A percentile compares a stretch with the other conserved stretches of the same genome.
Conservation (phyloP, 1,284 basidiomycete genomes). For the Cerioporus squamosus region DNA sequence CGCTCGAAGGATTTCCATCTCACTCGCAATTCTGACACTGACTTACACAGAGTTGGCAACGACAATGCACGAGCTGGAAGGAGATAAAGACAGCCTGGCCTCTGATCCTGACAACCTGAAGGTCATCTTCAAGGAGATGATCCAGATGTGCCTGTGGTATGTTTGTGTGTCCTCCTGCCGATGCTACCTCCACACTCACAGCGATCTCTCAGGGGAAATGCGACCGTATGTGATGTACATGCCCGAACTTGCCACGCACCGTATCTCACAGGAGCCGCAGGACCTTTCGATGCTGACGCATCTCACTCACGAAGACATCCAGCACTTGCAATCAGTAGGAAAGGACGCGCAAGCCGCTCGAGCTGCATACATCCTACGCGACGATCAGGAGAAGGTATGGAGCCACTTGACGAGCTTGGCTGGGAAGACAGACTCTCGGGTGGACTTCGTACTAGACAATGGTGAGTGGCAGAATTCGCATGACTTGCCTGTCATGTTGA, state of each 20-base stretch:
- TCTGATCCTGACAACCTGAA: constrained; percentile 57
- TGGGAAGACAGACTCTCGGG: constrained; percentile 50
- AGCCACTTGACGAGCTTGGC: constrained; percentile 60
- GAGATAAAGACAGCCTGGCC: constrained; percentile 48
- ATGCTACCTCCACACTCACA: neutral
- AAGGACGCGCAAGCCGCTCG: constrained; percentile 77
- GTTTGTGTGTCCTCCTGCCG: constrained; percentile 13
- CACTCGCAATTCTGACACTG: too few species aligned
- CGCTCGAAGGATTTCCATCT: too few species aligned
- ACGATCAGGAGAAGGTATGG: constrained; percentile 86
- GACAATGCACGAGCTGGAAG: constrained; percentile 67
- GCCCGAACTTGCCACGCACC: neutral
- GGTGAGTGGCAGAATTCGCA: constrained; percentile 46
- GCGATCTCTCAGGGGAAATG: constrained; percentile 66
- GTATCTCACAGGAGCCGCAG: constrained; percentile 35
- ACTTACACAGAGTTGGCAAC: constrained; percentile 61
- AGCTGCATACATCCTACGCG: constrained; percentile 79
- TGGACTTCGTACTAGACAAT: constrained; percentile 95
- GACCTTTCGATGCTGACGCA: constrained; percentile 87
- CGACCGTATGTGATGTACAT: constrained; percentile 53
- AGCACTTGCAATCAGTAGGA: constrained; percentile 83
- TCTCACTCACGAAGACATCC: constrained; percentile 80
- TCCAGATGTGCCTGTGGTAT: constrained; percentile 88
- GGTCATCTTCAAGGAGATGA: constrained; percentile 81
- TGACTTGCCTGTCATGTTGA: neutral